A percentile compares a stretch with the other conserved stretches of the same genome.
Conservation (phyloP, 352 stramenopile species). For the Elongisporangium senticosum region DNA sequence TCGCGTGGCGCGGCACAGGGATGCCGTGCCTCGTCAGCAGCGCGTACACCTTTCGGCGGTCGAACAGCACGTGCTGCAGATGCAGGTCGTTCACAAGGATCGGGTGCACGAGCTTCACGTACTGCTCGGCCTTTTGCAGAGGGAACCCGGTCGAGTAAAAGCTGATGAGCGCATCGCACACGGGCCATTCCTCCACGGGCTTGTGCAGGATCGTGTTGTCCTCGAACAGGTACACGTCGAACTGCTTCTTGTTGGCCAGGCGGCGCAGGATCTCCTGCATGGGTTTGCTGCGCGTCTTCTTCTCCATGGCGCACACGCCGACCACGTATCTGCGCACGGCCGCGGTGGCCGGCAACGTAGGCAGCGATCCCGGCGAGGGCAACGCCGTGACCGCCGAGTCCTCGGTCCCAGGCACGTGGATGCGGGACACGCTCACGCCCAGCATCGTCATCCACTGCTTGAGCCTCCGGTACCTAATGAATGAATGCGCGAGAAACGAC, state of each 20-base stretch:
- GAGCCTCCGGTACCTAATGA: not conserved
- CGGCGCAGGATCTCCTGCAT: conserved; percentile 96
- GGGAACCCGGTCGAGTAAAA: conserved; percentile 99
- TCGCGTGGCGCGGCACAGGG: conserved; percentile 94
- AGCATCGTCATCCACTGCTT: not conserved
- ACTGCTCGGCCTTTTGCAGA: conserved; percentile 95
- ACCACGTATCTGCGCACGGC: conserved; percentile 76
- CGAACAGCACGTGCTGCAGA: conserved; percentile 95
- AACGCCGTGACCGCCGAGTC: not conserved
- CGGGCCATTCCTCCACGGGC: conserved; percentile 92
- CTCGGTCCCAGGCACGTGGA: too few relatives aligned
- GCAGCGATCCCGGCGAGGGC: not conserved
- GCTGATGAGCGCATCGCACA: conserved; percentile 97
- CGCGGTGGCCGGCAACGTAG: conserved; percentile 1
- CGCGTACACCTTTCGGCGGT: conserved; percentile 95
- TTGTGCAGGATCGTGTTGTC: conserved; percentile 95
- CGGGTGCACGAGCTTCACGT: conserved; percentile 93
- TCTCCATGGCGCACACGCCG: conserved; percentile 98
- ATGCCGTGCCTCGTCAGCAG: conserved; percentile 93
- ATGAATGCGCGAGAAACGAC: not conserved
- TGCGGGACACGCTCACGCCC: not conserved
- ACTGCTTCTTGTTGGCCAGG: conserved; percentile 90
- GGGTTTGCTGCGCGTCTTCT: conserved; percentile 96
- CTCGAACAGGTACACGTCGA: conserved; percentile 97
- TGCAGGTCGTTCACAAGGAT: conserved; percentile 98